A percentile compares a stretch with the other conserved stretches of the same genome.
These are phyloP conservation scores for Tremella fuciformis DNA, from an alignment of 768 basidiomycete species.

Conservation along the genomic window DNA sequence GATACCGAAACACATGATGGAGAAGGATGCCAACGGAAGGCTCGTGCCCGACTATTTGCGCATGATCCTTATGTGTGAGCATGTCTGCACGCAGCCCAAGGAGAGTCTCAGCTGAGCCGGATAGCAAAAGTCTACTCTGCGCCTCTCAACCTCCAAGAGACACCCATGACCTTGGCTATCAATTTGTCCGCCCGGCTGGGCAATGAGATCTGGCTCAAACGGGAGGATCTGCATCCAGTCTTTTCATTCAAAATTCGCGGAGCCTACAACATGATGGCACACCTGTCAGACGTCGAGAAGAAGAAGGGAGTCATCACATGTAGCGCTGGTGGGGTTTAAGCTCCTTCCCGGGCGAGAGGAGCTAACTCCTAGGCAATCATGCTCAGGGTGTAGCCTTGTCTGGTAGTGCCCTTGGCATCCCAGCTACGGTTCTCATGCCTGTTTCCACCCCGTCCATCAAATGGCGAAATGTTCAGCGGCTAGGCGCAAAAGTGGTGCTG, in stretches of 20 bases:
- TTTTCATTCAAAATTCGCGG: slow-evolving; percentile 99
- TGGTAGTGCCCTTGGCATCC: slow-evolving; percentile 78
- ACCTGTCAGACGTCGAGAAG: slow-evolving; percentile 77
- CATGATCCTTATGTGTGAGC: slow-evolving; percentile 52
- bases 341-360: too few relatives aligned
- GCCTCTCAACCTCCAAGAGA: slow-evolving; percentile 55
- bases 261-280: slow-evolving; percentile 98
- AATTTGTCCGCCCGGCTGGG: slow-evolving; percentile 84
- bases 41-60: slow-evolving; percentile 47
- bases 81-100: not conserved
- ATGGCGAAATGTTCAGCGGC: slow-evolving; percentile 86
- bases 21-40: slow-evolving; percentile 21
- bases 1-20: slow-evolving; percentile 43
- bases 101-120: not conserved
- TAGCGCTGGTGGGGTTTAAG: slow-evolving; percentile 98
- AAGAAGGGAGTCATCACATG: slow-evolving; percentile 99
- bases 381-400: slow-evolving; percentile 97
- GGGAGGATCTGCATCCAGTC: slow-evolving; percentile 89
- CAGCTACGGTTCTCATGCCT: slow-evolving; percentile 99
- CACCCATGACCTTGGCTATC: slow-evolving; percentile 80
- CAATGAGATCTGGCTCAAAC: slow-evolving; percentile 91
- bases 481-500: slow-evolving; percentile 91
- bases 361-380: slow-evolving; percentile 95
- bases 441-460: slow-evolving; percentile 92
- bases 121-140: slow-evolving; percentile 51